These are phyloP conservation scores for Ramalina intermedia DNA, from an alignment of 495 filamentous ascomycete genomes.

Conservation along the genomic window DNA sequence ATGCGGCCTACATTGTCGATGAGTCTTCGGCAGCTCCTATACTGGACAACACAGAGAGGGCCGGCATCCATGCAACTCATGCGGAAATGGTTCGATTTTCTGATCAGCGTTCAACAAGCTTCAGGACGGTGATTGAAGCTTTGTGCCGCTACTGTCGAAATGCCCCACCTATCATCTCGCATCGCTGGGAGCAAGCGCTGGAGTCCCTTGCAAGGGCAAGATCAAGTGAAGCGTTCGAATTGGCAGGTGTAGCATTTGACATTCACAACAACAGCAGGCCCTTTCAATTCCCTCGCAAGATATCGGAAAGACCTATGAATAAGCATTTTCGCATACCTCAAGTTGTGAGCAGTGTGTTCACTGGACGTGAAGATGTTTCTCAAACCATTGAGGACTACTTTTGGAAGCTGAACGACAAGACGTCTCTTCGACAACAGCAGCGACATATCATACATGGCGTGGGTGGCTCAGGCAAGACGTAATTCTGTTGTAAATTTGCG, in stretches of 20 bases:
- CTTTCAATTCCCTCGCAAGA: constrained; percentile 3
- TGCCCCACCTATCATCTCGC: constrained; percentile 8
- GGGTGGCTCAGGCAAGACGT: constrained; percentile 25
- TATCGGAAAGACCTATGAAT: constrained; percentile 9
- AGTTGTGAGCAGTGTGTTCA: constrained; percentile 20
- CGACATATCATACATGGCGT: constrained; percentile 23
- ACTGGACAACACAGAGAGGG: constrained; percentile 20
- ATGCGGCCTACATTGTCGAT: constrained; percentile 21
- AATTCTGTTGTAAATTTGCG: constrained; percentile 24
- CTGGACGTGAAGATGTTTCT: constrained; percentile 14
- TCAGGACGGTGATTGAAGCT: constrained; percentile 11
- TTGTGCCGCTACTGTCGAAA: constrained; percentile 9
- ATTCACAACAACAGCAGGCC: constrained; percentile 5
- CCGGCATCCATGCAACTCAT: constrained; percentile 19
- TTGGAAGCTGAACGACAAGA: background rate
- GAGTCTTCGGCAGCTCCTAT: constrained; percentile 24
- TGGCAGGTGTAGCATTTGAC: constrained; percentile 6
- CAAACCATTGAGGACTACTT: background rate
- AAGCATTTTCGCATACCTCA: constrained; percentile 21
- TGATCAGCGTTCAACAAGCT: constrained; percentile 8
- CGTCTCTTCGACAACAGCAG: constrained; percentile 8
- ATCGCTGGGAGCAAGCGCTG: constrained; percentile 6
- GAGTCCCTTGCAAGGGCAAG: constrained; percentile 1
- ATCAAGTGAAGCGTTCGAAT: constrained; percentile 6
- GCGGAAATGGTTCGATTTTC: constrained; percentile 13